These are phyloP conservation scores for Starmerella asiatica DNA, from an alignment of 805 yeast genomes.

Conservation along the genomic window DNA sequence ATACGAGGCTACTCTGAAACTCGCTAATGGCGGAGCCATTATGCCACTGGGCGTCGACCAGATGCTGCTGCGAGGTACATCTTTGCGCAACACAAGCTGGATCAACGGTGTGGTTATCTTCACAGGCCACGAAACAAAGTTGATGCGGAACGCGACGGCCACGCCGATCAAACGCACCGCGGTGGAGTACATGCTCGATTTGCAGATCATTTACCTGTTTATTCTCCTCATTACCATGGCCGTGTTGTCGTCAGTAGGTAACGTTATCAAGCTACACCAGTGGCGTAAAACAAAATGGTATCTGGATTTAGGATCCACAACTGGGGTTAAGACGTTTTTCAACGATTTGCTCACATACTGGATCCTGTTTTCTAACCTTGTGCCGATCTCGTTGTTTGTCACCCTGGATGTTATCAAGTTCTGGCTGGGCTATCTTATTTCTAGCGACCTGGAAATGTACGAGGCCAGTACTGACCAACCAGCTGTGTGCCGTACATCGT, in stretches of 20 bases:
- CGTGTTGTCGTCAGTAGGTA: constrained; percentile 74
- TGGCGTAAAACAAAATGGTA: constrained; percentile 46
- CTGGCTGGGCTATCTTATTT: constrained; percentile 87
- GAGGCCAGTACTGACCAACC: constrained; percentile 82
- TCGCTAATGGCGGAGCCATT: constrained; percentile 25
- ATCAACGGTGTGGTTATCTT: constrained; percentile 84
- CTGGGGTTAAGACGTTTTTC: constrained; percentile 59
- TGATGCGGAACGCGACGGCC: constrained; percentile 97
- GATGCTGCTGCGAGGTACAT: constrained; percentile 85
- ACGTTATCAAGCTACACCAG: constrained; percentile 56
- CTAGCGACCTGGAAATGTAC: constrained; percentile 89
- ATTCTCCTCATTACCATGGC: constrained; percentile 62
- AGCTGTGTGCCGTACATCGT: constrained; percentile 86
- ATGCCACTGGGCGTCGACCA: constrained; percentile 83
- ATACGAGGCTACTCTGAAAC: constrained; percentile 70
- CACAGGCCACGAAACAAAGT: constrained; percentile 96
- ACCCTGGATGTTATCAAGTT: constrained; percentile 92
- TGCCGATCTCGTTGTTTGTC: constrained; percentile 93
- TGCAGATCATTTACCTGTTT: constrained; percentile 81
- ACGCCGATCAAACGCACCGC: constrained; percentile 96
- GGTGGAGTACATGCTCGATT: constrained; percentile 85
- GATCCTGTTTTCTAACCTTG: constrained; percentile 91
- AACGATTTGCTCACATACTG: constrained; percentile 82
- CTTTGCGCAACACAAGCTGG: constrained; percentile 88
- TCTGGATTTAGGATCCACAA: constrained; percentile 53